Percentiles rank a stretch among this genome's conserved stretches.
Conservation (phyloP, 441 rosid genomes). For the Gossypium davidsonii region DNA sequence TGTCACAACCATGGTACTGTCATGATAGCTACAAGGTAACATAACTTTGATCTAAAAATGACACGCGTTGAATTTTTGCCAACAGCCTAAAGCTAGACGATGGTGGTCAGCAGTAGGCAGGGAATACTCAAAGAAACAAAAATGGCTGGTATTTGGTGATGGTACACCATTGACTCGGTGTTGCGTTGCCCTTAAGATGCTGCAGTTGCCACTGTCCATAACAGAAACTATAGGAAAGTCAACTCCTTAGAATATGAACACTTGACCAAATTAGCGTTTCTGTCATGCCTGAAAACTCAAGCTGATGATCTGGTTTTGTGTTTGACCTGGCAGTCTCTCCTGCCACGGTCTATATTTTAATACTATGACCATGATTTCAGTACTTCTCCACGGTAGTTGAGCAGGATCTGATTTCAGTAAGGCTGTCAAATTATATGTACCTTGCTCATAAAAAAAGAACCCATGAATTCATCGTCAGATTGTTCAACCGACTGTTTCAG, state of each 20-base stretch:
- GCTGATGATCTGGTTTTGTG: neutral
- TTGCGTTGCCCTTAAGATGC: neutral
- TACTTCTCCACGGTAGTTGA: neutral
- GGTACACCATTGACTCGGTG: neutral
- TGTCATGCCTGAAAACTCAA: neutral
- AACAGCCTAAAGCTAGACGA: neutral
- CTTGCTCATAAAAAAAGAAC: neutral
- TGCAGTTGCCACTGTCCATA: neutral
- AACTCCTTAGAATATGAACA: constrained; percentile 5
- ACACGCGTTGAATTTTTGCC: neutral
- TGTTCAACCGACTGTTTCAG: neutral
- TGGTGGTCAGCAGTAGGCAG: neutral
- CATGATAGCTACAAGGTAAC: constrained; percentile 1
- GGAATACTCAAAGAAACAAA: neutral
- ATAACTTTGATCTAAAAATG: neutral
- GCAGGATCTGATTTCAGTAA: neutral
- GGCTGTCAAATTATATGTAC: neutral
- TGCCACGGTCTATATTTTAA: too few species aligned
- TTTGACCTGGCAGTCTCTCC: neutral
- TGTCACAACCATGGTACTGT: neutral
- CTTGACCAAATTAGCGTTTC: neutral
- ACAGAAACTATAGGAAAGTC: neutral
- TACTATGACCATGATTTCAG: too few species aligned
- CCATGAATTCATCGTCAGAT: neutral
- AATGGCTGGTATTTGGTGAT: neutral